Evolutionary conservation across 805 yeast species (phyloP), one percentile per base, ranked within the genome.

Genomic region (Saccharomycopsis fermentans): DNA sequence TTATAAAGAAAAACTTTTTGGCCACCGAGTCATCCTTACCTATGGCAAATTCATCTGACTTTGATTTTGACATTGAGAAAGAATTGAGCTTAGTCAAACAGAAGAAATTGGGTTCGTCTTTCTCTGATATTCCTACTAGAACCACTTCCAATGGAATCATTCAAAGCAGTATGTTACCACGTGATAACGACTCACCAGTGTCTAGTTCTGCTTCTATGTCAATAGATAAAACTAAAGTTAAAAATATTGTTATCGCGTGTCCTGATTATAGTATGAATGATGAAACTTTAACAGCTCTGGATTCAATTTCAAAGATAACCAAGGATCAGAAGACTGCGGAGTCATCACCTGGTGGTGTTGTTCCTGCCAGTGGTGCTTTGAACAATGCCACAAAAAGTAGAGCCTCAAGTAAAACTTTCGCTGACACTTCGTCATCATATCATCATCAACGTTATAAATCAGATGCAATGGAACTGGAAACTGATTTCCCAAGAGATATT

Each of bases 401-500:
- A n/a, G 53, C 8, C 3, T 1, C 53, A n/a, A 50, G 53, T 32
- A 43, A 43, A 43, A 37, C 55, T 24, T 26, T 39, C 21, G 39
- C 54, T 17, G 51, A 51, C 9, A 27, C 40, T 37, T 35, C 55
- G 17, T 47, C 55, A 21, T 16, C 52, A 19, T 58, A 58, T 48
- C 62, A 56, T 36, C 63, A 61, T 52, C 53, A 58, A 29, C 58
- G 63, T 6, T 61, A 61, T 54, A 61, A 61, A 50, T 56, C 59
- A 5, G 63, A 61, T 37, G 58, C 59, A 16, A 52, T 60, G 27
- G 63, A 61, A 8, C 59, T 59, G 35, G 55, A 43, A 9, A 21
- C 26, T 43, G 50, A 43, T 8, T 43, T 21, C n/a, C 50, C 50
- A 3, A 43, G 26, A 21, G 50, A 27, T 16, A 39, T 37, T 29